Conservation (phyloP, 176 grass and related monocot genomes). For the Microstegium vimineum region DNA sequence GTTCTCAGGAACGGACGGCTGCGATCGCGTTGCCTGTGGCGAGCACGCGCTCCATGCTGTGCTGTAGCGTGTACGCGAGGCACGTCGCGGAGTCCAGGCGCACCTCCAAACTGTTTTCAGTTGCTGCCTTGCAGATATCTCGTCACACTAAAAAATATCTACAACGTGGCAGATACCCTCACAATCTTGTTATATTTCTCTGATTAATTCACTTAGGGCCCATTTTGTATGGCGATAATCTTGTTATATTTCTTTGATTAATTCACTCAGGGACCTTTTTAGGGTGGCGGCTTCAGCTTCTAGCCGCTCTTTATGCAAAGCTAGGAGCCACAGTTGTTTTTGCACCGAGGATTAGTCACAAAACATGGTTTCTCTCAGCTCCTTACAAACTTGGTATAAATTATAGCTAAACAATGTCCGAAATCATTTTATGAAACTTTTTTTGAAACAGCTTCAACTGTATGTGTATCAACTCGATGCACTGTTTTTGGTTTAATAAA, state of each 20-base stretch:
- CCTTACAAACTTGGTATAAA: background rate
- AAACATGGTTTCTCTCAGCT: background rate
- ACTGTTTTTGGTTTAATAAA: too few species aligned
- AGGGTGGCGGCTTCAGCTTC: background rate
- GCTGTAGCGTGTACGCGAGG: background rate
- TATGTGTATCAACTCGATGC: too few species aligned
- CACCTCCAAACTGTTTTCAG: background rate
- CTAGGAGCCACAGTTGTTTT: background rate
- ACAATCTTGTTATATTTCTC: background rate
- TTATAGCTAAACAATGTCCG: too few species aligned
- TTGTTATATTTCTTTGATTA: too few species aligned
- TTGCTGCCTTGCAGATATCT: background rate
- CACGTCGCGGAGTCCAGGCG: background rate
- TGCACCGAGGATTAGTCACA: too few species aligned
- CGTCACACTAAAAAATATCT: background rate
- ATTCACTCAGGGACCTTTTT: too few species aligned
- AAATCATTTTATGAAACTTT: too few species aligned
- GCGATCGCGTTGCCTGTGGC: background rate
- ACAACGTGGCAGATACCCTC: background rate
- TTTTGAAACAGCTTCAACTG: too few species aligned
- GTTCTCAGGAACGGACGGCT: slow-evolving; percentile 27
- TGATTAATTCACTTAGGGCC: background rate
- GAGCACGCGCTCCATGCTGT: slow-evolving; percentile 21
- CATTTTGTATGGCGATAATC: too few species aligned
- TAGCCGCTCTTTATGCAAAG: background rate